These are phyloP conservation scores for Calycina marina DNA, from an alignment of 2,329 filamentous ascomycete species.

Conservation along the genomic window DNA sequence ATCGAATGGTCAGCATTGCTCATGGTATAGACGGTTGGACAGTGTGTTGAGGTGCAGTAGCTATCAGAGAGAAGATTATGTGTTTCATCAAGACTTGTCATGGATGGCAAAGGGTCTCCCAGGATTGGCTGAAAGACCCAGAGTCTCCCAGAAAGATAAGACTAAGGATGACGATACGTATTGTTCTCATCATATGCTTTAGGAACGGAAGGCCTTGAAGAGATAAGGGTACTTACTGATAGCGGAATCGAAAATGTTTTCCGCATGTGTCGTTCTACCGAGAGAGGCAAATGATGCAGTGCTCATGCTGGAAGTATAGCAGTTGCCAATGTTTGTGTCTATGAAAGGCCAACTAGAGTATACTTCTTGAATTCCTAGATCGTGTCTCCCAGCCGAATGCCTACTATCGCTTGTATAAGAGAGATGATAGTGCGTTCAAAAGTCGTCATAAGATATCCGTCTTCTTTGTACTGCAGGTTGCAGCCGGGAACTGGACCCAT, in stretches of 20 bases:
- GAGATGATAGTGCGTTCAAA: neutral
- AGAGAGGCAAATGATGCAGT: too few species aligned
- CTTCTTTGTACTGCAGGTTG: constrained; percentile 28
- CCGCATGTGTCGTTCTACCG: too few species aligned
- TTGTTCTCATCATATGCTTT: constrained; percentile 61
- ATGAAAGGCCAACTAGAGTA: too few species aligned
- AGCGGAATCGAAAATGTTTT: too few species aligned
- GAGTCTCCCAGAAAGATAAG: constrained; percentile 38
- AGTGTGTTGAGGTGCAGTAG: neutral
- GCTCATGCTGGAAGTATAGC: too few species aligned
- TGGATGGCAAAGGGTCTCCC: constrained; percentile 16
- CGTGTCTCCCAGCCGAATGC: too few species aligned
- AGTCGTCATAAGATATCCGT: constrained; percentile 33
- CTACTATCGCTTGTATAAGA: too few species aligned
- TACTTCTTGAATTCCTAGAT: too few species aligned
- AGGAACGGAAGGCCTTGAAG: constrained; percentile 1
- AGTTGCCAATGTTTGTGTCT: too few species aligned
- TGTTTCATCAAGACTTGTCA: constrained; percentile 30
- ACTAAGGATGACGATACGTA: constrained; percentile 97
- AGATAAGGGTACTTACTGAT: constrained; percentile 4
- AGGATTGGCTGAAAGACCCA: constrained; percentile 20
- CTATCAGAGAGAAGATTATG: constrained; percentile 38
- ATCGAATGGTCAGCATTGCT: neutral
- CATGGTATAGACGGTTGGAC: neutral
- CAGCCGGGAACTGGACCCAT: constrained; percentile 11